phyloP scores from a whole-genome alignment of 208 protist species.

The Trypanosoma avium region DNA sequence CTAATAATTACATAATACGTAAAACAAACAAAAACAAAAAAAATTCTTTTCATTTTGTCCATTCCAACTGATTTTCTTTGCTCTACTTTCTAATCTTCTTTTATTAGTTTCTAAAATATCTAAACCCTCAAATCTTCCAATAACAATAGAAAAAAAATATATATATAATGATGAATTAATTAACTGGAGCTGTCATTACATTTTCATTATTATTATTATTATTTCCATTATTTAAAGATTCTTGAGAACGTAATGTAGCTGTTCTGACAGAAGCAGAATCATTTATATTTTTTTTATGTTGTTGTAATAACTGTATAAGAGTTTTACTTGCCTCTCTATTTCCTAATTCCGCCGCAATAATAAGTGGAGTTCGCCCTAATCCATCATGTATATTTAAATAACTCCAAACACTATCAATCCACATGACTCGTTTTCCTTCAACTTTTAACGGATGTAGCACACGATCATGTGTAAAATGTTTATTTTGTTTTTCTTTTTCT shows the following conservation, averaged over 20 bases:
- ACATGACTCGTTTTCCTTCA: not conserved
- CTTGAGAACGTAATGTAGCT: no score
- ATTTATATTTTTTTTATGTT: no score
- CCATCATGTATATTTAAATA: constrained; percentile 27
- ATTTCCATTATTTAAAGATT: no score
- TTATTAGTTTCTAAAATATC: not conserved
- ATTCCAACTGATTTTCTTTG: not conserved
- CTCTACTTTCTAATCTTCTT: not conserved
- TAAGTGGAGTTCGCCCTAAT: constrained; percentile 28
- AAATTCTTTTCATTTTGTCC: no score
- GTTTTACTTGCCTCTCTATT: constrained; percentile 7
- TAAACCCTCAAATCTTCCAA: no score
- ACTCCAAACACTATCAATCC: constrained; percentile 7
- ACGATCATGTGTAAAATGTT: not conserved
- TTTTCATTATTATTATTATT: no score
- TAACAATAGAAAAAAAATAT: no score
- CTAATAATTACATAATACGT: not conserved
- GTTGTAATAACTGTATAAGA: no score
- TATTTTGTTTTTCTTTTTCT: not conserved
- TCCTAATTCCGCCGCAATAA: constrained; percentile 33
- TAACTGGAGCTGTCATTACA: no score
- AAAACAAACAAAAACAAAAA: not conserved
- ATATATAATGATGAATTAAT: no score
- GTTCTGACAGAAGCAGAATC: no score
- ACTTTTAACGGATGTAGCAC: not conserved